phyloP scores from a whole-genome alignment of 139 green algal genomes.

The Yamagishiella unicocca region DNA sequence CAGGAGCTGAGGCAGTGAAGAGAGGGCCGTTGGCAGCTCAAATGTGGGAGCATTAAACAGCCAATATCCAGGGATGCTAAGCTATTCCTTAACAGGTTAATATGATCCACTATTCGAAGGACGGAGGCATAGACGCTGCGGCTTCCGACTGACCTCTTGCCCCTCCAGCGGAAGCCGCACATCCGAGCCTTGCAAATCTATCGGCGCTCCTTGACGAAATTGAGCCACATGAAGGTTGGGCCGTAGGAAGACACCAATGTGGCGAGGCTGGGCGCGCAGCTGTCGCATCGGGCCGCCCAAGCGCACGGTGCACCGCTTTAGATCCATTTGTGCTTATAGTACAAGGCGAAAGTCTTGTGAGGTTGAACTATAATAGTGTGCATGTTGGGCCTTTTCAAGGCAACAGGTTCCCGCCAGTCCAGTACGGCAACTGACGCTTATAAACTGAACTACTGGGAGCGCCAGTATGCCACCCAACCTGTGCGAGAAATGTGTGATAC shows the following conservation, averaged over 20 bases:
- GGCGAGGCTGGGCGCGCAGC: background rate
- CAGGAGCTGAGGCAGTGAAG: too few relatives aligned
- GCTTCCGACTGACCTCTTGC: conserved; percentile 4
- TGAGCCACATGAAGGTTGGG: background rate
- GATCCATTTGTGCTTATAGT: background rate
- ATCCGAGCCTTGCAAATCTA: background rate
- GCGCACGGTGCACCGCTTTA: background rate
- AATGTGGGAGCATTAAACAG: background rate
- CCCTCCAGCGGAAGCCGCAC: conserved; percentile 33
- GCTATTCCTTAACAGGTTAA: too few relatives aligned
- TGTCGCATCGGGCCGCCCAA: background rate
- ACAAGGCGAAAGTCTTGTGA: too few relatives aligned
- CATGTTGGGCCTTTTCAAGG: background rate
- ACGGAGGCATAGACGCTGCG: too few relatives aligned
- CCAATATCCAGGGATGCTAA: too few relatives aligned
- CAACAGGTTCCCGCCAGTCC: background rate
- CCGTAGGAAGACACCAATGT: background rate
- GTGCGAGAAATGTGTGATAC: too few relatives aligned
- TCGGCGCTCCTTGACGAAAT: background rate
- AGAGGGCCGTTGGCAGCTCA: too few relatives aligned
- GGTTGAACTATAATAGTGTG: too few relatives aligned
- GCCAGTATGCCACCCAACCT: too few relatives aligned
- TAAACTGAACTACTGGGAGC: too few relatives aligned
- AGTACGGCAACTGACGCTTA: background rate
- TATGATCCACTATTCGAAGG: too few relatives aligned